These are phyloP conservation scores for Fagopyrum homotropicum DNA, from an alignment of 148 eudicot genomes.

Conservation along the genomic window DNA sequence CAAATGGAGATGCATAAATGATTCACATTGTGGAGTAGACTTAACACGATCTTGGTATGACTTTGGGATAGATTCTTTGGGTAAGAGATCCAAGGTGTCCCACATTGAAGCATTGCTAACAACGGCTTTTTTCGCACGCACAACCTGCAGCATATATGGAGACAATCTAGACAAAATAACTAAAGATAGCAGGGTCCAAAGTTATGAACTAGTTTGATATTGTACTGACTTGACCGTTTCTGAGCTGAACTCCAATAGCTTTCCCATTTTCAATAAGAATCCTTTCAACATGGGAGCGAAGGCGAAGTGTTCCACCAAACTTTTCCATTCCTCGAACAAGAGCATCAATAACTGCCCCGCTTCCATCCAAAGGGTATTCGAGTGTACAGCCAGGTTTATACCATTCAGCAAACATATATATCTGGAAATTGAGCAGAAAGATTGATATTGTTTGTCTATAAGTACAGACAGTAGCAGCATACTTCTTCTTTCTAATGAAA, in stretches of 20 bases:
- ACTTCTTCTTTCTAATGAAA: no score
- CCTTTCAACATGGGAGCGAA: slow-evolving; percentile 75
- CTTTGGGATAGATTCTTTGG: slow-evolving; percentile 62
- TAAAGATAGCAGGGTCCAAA: not conserved
- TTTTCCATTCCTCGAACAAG: slow-evolving; percentile 82
- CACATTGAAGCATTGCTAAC: slow-evolving; percentile 99
- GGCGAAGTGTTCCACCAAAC: slow-evolving; percentile 75
- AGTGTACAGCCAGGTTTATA: slow-evolving; percentile 90
- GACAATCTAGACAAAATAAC: not conserved
- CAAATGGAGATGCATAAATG: slow-evolving; percentile 97
- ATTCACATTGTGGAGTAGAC: slow-evolving; percentile 87
- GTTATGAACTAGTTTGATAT: not conserved
- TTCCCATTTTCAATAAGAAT: slow-evolving; percentile 87
- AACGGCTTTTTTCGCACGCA: slow-evolving; percentile 94
- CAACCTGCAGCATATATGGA: slow-evolving; percentile 45
- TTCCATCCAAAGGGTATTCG: slow-evolving; percentile 93
- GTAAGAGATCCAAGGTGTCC: slow-evolving; percentile 80
- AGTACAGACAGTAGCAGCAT: not conserved
- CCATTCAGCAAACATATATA: slow-evolving; percentile 99
- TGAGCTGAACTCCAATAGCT: slow-evolving; percentile 82
- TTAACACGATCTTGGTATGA: slow-evolving; percentile 48
- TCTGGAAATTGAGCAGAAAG: slow-evolving; percentile 32
- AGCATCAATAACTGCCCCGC: slow-evolving; percentile 82
- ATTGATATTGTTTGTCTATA: not conserved
- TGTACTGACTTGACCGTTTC: slow-evolving; percentile 78